Conservation (phyloP, 2,329 filamentous ascomycete species). For the Pseudogymnoascus sp. region DNA sequence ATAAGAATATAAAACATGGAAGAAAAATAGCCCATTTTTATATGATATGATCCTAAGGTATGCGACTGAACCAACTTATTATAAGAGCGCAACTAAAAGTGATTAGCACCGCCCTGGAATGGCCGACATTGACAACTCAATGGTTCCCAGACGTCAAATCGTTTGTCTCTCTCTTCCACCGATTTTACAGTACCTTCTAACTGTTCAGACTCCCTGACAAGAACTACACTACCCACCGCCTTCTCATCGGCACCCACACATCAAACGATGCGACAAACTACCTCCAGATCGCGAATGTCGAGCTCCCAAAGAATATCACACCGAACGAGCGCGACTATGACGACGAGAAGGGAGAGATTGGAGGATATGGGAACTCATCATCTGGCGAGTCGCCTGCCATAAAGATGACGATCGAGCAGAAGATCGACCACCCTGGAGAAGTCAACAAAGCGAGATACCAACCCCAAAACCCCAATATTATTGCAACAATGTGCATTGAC, state of each 20-base stretch:
- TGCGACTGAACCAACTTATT: constrained; percentile 8
- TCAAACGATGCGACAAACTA: constrained; percentile 80
- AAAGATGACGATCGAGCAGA: constrained; percentile 87
- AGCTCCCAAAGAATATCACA: constrained; percentile 71
- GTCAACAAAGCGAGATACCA: constrained; percentile 98
- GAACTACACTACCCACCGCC: constrained; percentile 76
- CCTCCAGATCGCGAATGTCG: constrained; percentile 87
- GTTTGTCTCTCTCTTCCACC: constrained; percentile 30
- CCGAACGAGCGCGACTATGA: constrained; percentile 81
- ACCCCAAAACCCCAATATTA: constrained; percentile 93
- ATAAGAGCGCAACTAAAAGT: constrained; percentile 12
- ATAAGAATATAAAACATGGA: constrained; percentile 98
- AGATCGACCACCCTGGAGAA: constrained; percentile 91
- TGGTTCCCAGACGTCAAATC: constrained; percentile 96
- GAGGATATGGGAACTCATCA: constrained; percentile 71
- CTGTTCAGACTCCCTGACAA: constrained; percentile 61
- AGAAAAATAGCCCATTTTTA: constrained; percentile 97
- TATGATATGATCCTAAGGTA: constrained; percentile 94
- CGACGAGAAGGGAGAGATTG: constrained; percentile 85
- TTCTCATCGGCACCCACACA: constrained; percentile 92
- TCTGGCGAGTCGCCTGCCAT: constrained; percentile 63
- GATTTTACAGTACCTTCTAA: constrained; percentile 7
- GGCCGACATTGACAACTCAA: constrained; percentile 94
- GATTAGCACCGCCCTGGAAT: constrained; percentile 76
- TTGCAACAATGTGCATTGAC: constrained; percentile 85